A percentile compares a stretch with the other conserved stretches of the same genome.
Conservation (phyloP, 768 basidiomycete genomes). For the Cystoderma amianthinum region DNA sequence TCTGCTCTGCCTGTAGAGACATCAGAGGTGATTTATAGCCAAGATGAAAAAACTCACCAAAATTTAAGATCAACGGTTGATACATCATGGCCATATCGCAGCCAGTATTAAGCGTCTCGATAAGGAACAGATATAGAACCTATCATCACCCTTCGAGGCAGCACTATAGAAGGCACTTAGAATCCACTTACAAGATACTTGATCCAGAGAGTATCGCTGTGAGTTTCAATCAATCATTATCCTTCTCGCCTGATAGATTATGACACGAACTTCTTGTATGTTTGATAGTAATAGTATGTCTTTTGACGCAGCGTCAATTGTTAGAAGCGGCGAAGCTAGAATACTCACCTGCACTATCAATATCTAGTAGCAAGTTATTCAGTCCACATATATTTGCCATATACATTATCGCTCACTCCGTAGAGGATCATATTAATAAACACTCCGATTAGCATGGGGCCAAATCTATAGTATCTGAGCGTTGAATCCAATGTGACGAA, state of each 20-base stretch:
- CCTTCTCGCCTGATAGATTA: too few relatives aligned
- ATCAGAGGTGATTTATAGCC: not conserved
- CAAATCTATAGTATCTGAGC: slow-evolving; percentile 20
- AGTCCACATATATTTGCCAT: not conserved
- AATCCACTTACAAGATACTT: slow-evolving; percentile 24
- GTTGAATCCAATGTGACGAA: not conserved
- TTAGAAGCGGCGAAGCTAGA: not conserved
- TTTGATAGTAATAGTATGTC: slow-evolving; percentile 30
- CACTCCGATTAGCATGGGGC: slow-evolving; percentile 37
- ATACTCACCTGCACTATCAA: slow-evolving; percentile 25
- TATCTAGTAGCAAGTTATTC: slow-evolving; percentile 15
- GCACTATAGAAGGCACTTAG: not conserved
- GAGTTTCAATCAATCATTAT: too few relatives aligned
- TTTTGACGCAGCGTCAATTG: slow-evolving; percentile 12
- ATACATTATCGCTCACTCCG: slow-evolving; percentile 23
- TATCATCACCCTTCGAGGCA: slow-evolving; percentile 7
- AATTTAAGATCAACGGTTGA: slow-evolving; percentile 36
- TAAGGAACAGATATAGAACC: slow-evolving; percentile 34
- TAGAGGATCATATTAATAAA: slow-evolving; percentile 38
- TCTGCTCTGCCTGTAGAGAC: slow-evolving; percentile 18
- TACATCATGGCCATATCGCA: slow-evolving; percentile 39
- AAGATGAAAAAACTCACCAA: slow-evolving; percentile 17
- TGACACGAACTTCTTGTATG: slow-evolving; percentile 27
- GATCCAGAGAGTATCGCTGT: slow-evolving; percentile 36
- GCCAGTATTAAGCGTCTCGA: slow-evolving; percentile 35